Conservation (phyloP, 345 rosid genomes). For the Firmiana major region DNA sequence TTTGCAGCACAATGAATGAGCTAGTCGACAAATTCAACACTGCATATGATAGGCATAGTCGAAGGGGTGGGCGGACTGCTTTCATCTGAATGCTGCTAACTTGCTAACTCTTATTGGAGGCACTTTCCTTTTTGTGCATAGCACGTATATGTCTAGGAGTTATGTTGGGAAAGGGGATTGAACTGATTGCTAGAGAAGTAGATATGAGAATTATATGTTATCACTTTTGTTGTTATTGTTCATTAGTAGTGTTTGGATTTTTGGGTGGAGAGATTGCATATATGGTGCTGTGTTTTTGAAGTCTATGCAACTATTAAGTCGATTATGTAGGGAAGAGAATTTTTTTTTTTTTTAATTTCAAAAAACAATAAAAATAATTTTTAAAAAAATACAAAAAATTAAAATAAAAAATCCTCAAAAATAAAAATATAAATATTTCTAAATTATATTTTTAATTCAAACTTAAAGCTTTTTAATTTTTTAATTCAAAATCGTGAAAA, state of each 20-base stretch:
- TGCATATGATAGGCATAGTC: slow-evolving; percentile 85
- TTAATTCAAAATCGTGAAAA: too few species aligned
- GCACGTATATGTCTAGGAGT: slow-evolving; percentile 29
- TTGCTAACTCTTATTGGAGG: background rate
- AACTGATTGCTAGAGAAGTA: background rate
- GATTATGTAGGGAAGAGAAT: too few species aligned
- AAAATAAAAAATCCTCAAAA: too few species aligned
- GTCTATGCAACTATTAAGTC: too few species aligned
- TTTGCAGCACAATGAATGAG: slow-evolving; percentile 91
- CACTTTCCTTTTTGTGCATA: slow-evolving; percentile 21
- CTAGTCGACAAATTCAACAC: slow-evolving; percentile 93
- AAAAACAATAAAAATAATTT: too few species aligned
- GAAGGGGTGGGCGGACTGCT: slow-evolving; percentile 88
- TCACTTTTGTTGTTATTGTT: background rate
- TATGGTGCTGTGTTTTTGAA: too few species aligned
- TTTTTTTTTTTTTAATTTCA: too few species aligned
- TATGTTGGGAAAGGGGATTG: background rate
- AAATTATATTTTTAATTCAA: too few species aligned
- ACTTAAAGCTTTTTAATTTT: too few species aligned
- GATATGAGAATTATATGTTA: background rate
- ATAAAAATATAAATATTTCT: too few species aligned
- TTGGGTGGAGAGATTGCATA: background rate
- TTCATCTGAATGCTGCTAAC: slow-evolving; percentile 46
- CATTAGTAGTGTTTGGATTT: background rate
- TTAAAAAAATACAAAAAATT: too few species aligned